A percentile compares a stretch with the other conserved stretches of the same genome.
Conservation (phyloP, 371 early-diverging fungal genomes). For the Apophysomyces elegans region DNA sequence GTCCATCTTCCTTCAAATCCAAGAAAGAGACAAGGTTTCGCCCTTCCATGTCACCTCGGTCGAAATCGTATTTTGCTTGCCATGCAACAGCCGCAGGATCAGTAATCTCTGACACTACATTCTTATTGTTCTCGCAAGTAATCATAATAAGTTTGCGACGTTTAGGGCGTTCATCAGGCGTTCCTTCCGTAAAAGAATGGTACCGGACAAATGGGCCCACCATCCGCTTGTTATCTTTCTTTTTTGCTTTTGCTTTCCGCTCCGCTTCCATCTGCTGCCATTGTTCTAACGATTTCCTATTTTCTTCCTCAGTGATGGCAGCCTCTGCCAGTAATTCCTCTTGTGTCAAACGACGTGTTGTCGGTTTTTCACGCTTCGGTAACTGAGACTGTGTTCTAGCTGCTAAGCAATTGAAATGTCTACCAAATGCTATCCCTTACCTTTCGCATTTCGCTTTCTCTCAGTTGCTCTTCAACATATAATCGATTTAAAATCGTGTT, state of each 20-base stretch:
- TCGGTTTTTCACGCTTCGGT: slow-evolving; percentile 55
- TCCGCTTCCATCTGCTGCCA: slow-evolving; percentile 65
- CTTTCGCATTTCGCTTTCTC: slow-evolving; percentile 50
- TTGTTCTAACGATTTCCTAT: slow-evolving; percentile 54
- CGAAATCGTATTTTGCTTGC: slow-evolving; percentile 31
- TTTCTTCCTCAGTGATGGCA: slow-evolving; percentile 59
- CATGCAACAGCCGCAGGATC: slow-evolving; percentile 30
- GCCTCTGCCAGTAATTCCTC: slow-evolving; percentile 66
- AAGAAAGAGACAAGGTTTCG: slow-evolving; percentile 48
- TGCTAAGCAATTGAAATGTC: not conserved
- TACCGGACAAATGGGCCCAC: slow-evolving; percentile 56
- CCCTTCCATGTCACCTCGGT: slow-evolving; percentile 37
- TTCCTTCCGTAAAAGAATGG: slow-evolving; percentile 56
- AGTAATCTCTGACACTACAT: slow-evolving; percentile 24
- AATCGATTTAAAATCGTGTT: slow-evolving; percentile 60
- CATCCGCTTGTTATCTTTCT: slow-evolving; percentile 44
- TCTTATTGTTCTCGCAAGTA: slow-evolving; percentile 17
- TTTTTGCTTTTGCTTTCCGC: slow-evolving; percentile 54
- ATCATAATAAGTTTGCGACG: slow-evolving; percentile 28
- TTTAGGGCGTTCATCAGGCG: slow-evolving; percentile 44
- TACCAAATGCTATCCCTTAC: slow-evolving; percentile 19
- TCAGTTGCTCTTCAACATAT: slow-evolving; percentile 56
- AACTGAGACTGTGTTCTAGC: slow-evolving; percentile 24
- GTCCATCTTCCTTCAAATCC: slow-evolving; percentile 12
- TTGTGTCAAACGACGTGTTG: slow-evolving; percentile 54